phyloP scores from a whole-genome alignment of 805 yeast genomes.

The Starmerella asiatica region DNA sequence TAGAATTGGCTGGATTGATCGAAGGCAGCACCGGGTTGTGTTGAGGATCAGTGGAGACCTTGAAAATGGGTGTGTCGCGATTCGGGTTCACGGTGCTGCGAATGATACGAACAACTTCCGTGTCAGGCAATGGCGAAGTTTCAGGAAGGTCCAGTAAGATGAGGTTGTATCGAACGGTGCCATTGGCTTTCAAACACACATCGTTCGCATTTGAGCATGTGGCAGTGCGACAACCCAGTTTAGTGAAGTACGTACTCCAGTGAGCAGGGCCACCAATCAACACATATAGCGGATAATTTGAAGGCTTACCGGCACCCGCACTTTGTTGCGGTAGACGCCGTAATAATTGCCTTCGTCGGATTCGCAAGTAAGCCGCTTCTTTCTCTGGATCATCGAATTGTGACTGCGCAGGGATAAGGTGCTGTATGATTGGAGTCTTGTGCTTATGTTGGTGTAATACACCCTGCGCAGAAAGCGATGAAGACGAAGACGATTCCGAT shows the following conservation, averaged over 20 bases:
- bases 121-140: slow-evolving; percentile 7
- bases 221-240: slow-evolving; percentile 67
- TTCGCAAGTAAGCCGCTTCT: slow-evolving; percentile 16
- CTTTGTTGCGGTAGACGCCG: slow-evolving; percentile 7
- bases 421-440: not conserved
- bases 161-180: slow-evolving; percentile 70
- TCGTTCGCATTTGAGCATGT: slow-evolving; percentile 71
- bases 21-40: slow-evolving; percentile 39
- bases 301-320: not conserved
- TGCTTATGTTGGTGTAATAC: not conserved
- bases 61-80: slow-evolving; percentile 61
- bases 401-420: not conserved
- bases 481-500: slow-evolving; percentile 3
- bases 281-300: slow-evolving; percentile 31
- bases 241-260: slow-evolving; percentile 47
- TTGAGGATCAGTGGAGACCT: slow-evolving; percentile 44
- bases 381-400: slow-evolving; percentile 10
- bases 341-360: slow-evolving; percentile 16
- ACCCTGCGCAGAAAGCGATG: slow-evolving; percentile 1
- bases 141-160: slow-evolving; percentile 43
- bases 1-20: slow-evolving; percentile 22
- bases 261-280: slow-evolving; percentile 69
- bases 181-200: slow-evolving; percentile 32
- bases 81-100: slow-evolving; percentile 71
- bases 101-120: slow-evolving; percentile 31